phyloP scores from a whole-genome alignment of 140 eudicot species.

The Senecio squalidus region DNA sequence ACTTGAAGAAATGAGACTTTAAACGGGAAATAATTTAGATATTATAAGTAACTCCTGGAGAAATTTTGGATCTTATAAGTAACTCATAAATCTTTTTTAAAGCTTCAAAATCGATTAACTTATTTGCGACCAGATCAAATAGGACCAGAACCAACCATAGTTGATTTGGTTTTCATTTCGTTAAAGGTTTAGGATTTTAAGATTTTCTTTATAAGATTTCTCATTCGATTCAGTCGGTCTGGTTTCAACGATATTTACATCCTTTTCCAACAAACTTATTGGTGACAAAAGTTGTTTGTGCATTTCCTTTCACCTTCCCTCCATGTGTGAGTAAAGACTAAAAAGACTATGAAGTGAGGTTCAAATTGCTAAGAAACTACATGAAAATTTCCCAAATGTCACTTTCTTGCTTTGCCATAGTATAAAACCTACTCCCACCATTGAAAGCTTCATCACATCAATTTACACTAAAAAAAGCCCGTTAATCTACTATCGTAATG shows the following conservation, averaged over 20 bases:
- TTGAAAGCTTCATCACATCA: not conserved
- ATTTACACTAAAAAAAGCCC: not conserved
- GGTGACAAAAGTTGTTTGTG: not conserved
- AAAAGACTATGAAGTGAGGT: not conserved
- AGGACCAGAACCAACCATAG: too few relatives aligned
- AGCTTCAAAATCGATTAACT: too few relatives aligned
- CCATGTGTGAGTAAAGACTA: not conserved
- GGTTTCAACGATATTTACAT: not conserved
- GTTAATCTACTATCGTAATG: not conserved
- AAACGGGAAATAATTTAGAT: too few relatives aligned
- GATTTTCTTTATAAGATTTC: too few relatives aligned
- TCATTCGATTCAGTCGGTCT: too few relatives aligned
- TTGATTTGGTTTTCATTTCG: too few relatives aligned
- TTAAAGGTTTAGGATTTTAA: too few relatives aligned
- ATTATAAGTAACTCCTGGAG: too few relatives aligned
- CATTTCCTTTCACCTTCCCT: not conserved
- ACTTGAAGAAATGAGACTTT: too few relatives aligned
- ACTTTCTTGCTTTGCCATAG: not conserved
- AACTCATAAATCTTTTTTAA: too few relatives aligned
- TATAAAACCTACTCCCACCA: not conserved
- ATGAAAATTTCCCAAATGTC: conserved; percentile 1
- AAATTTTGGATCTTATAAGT: too few relatives aligned
- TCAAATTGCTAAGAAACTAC: not conserved
- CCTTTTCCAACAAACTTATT: not conserved
- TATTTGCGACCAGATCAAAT: too few relatives aligned